Evolutionary conservation across 352 stramenopile genomes (phyloP).

Genomic region (Phytopythium mirpurense): DNA sequence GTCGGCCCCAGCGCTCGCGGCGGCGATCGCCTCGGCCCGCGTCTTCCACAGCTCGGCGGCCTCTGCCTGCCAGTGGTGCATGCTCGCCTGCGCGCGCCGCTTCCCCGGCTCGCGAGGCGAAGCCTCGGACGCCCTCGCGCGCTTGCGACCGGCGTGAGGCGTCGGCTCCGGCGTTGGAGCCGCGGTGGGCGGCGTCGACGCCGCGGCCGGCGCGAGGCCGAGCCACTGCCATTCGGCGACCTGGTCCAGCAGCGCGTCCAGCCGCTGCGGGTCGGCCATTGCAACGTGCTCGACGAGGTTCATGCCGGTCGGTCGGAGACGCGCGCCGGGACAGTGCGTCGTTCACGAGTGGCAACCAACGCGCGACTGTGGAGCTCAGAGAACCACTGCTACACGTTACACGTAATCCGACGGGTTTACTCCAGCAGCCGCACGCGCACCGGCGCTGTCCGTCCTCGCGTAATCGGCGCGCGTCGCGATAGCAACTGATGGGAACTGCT

Average conservation of each 20-base stretch:
- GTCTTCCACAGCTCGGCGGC: constrained; percentile 1
- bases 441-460: background rate
- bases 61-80: constrained; percentile 4
- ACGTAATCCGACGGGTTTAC: too few relatives aligned
- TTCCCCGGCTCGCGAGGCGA: background rate
- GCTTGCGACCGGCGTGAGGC: background rate
- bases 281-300: background rate
- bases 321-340: background rate
- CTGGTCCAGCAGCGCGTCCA: constrained; percentile 4
- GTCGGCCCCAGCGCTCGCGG: background rate
- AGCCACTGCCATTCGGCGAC: background rate
- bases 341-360: background rate
- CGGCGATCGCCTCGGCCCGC: background rate
- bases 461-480: background rate
- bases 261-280: background rate
- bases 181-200: background rate
- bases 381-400: too few relatives aligned
- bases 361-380: too few relatives aligned
- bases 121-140: background rate
- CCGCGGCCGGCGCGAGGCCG: background rate
- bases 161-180: background rate
- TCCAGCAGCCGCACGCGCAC: background rate
- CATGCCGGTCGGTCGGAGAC: too few relatives aligned
- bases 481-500: background rate
- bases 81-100: background rate